phyloP scores from a whole-genome alignment of 495 filamentous ascomycete species.

The Haplographium delicatum region DNA sequence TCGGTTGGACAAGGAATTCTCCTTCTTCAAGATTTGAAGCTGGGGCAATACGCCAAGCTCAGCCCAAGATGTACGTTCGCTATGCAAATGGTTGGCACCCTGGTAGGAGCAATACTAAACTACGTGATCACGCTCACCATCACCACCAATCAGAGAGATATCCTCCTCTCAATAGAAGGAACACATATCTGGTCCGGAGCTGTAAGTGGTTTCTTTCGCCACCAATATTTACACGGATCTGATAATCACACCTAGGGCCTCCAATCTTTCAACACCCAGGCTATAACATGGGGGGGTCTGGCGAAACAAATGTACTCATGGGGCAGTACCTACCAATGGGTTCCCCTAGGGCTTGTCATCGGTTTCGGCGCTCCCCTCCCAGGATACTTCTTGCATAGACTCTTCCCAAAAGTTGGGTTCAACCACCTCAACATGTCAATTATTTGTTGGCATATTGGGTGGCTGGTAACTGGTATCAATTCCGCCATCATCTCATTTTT shows the following conservation, averaged over 20 bases:
- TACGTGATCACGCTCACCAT: slow-evolving; percentile 44
- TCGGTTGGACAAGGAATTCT: slow-evolving; percentile 34
- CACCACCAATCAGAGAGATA: slow-evolving; percentile 28
- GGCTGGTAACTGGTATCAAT: slow-evolving; percentile 32
- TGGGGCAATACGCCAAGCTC: slow-evolving; percentile 33
- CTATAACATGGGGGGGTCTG: slow-evolving; percentile 37
- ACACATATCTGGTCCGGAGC: slow-evolving; percentile 40
- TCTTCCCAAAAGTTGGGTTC: not conserved
- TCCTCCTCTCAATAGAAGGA: slow-evolving; percentile 36
- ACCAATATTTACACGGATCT: not conserved
- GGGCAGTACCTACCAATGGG: slow-evolving; percentile 30
- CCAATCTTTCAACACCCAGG: slow-evolving; percentile 35
- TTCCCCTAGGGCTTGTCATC: slow-evolving; percentile 28
- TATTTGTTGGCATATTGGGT: slow-evolving; percentile 26
- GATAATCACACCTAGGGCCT: slow-evolving; percentile 24
- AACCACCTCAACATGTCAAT: slow-evolving; percentile 4
- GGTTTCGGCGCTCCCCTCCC: slow-evolving; percentile 34
- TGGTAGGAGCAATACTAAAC: slow-evolving; percentile 41
- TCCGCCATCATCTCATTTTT: slow-evolving; percentile 31
- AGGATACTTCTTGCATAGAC: slow-evolving; percentile 25
- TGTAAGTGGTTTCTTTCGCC: not conserved
- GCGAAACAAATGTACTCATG: slow-evolving; percentile 36
- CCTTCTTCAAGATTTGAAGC: slow-evolving; percentile 31
- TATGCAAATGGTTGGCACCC: slow-evolving; percentile 38
- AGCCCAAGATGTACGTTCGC: slow-evolving; percentile 36